Evolutionary conservation across 306 rosid genomes (phyloP).

Genomic region (Rosa persica): DNA sequence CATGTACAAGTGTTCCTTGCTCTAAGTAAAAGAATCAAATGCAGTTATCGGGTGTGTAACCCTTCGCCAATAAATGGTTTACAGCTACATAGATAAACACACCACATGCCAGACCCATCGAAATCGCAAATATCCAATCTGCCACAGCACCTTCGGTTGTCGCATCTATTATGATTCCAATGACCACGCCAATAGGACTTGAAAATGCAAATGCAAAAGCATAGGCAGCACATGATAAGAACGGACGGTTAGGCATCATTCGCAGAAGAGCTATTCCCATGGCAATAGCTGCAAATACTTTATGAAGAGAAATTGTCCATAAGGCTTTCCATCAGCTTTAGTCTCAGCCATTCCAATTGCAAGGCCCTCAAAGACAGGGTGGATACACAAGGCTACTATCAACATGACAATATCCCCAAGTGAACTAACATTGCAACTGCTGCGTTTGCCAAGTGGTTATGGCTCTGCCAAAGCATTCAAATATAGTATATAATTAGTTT

Average conservation of each 20-base stretch:
- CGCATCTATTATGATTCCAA: constrained; percentile 68
- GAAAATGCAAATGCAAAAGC: constrained; percentile 80
- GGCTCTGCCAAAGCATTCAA: constrained; percentile 37
- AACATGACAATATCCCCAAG: constrained; percentile 67
- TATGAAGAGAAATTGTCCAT: constrained; percentile 85
- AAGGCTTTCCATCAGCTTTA: constrained; percentile 69
- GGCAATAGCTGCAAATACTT: constrained; percentile 78
- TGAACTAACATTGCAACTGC: constrained; percentile 40
- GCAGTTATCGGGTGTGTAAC: constrained; percentile 37
- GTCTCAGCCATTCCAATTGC: constrained; percentile 78
- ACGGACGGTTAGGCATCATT: constrained; percentile 64
- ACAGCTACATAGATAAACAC: too few species aligned
- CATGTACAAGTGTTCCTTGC: background rate
- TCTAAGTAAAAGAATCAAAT: background rate
- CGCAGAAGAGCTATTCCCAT: constrained; percentile 93
- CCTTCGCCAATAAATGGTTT: constrained; percentile 69
- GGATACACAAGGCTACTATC: constrained; percentile 75
- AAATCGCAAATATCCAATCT: constrained; percentile 79
- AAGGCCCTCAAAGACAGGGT: constrained; percentile 83
- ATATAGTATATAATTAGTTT: background rate
- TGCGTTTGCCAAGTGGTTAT: constrained; percentile 28
- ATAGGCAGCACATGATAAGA: constrained; percentile 54
- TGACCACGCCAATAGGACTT: constrained; percentile 74
- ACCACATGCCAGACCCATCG: constrained; percentile 84
- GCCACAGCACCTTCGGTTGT: constrained; percentile 61